These are phyloP conservation scores for Kingdonia uniflora DNA, from an alignment of 164 flowering plant species.

Conservation along the genomic window DNA sequence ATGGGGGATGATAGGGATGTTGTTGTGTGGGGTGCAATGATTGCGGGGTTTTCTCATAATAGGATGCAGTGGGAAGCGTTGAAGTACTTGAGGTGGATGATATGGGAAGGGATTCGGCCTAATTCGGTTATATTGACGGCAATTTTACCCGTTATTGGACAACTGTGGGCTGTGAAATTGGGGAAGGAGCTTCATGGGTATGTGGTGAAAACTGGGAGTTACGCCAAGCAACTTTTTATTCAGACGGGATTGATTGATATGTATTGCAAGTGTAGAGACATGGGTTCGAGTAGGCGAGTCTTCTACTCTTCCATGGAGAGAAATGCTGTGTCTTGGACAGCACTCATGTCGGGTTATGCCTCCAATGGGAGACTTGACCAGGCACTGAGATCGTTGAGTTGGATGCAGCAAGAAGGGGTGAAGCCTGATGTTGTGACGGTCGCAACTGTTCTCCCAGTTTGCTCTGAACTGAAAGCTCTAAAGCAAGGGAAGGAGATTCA, in stretches of 20 bases:
- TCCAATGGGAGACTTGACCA: constrained; percentile 65
- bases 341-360: constrained; percentile 70
- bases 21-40: constrained; percentile 80
- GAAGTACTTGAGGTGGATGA: constrained; percentile 52
- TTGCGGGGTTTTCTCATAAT: constrained; percentile 82
- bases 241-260: constrained; percentile 72
- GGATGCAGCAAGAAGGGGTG: constrained; percentile 96
- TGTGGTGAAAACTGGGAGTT: constrained; percentile 44
- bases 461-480: constrained; percentile 53
- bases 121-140: constrained; percentile 62
- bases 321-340: constrained; percentile 81
- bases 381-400: constrained; percentile 63
- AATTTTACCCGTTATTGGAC: constrained; percentile 66
- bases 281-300: constrained; percentile 54
- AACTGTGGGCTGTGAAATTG: constrained; percentile 29
- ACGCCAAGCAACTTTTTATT: constrained; percentile 41
- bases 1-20: constrained; percentile 40
- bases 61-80: constrained; percentile 49
- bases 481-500: constrained; percentile 70
- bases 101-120: constrained; percentile 38
- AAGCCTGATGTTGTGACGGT: constrained; percentile 83
- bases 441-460: constrained; percentile 78
- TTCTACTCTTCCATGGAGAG: constrained; percentile 53
- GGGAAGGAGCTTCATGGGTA: constrained; percentile 75
- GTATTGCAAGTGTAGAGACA: constrained; percentile 81